These are phyloP conservation scores for Candida hungchunana DNA, from an alignment of 805 yeast genomes.

Conservation along the genomic window DNA sequence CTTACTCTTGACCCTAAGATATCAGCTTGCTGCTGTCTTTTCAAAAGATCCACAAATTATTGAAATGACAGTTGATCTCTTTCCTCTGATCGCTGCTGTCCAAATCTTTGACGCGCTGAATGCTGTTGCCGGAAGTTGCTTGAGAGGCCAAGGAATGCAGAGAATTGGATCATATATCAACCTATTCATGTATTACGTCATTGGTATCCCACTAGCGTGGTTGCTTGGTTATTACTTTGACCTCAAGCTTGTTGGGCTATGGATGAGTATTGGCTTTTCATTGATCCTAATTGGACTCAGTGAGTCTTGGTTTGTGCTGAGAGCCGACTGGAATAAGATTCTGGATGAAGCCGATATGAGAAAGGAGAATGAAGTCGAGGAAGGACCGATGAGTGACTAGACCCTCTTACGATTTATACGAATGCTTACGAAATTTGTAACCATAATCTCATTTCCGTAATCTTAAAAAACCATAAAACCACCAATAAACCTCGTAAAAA, in stretches of 20 bases:
- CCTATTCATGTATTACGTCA: conserved; percentile 59
- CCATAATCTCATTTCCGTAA: too few species aligned
- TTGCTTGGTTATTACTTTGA: conserved; percentile 45
- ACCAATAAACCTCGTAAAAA: not conserved
- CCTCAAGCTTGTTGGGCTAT: conserved; percentile 52
- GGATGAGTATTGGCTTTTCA: conserved; percentile 65
- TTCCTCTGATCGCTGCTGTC: conserved; percentile 61
- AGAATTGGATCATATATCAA: conserved; percentile 70
- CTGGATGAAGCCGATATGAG: conserved; percentile 42
- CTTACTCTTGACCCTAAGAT: conserved; percentile 43
- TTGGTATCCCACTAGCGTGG: conserved; percentile 71
- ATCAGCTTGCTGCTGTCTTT: conserved; percentile 51
- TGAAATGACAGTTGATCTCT: conserved; percentile 40
- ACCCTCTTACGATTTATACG: not conserved
- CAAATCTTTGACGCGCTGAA: conserved; percentile 70
- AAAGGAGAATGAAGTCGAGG: conserved; percentile 16
- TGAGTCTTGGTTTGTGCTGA: conserved; percentile 41
- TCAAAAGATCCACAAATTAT: conserved; percentile 59
- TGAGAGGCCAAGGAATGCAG: conserved; percentile 86
- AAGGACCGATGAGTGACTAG: conserved; percentile 9
- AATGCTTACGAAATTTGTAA: not conserved
- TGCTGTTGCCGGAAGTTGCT: conserved; percentile 67
- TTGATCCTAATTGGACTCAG: conserved; percentile 38
- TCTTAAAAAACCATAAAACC: too few species aligned
- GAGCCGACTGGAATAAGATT: conserved; percentile 48